phyloP scores from a whole-genome alignment of 1,139 yeast genomes.

The Scheffersomyces insectosa region DNA sequence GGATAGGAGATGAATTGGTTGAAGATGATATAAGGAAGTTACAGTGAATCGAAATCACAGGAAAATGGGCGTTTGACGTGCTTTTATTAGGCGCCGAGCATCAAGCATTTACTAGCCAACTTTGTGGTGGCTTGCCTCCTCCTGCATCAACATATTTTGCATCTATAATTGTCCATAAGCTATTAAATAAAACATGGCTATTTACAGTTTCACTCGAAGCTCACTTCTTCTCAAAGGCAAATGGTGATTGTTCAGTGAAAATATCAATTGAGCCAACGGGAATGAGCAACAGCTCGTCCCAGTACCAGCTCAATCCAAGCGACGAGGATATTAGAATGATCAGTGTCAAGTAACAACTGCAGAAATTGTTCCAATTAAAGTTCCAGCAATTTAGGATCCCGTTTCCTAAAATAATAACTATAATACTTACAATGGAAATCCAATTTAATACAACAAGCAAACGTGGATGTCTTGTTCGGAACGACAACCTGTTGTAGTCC shows the following conservation, averaged over 20 bases:
- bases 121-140: too few species aligned
- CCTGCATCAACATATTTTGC: too few species aligned
- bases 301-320: constrained; percentile 4
- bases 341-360: constrained; percentile 14
- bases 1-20: too few species aligned
- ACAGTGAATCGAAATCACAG: too few species aligned
- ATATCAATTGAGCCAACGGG: constrained; percentile 9
- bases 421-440: constrained; percentile 12
- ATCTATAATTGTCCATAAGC: too few species aligned
- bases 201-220: neutral
- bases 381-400: constrained; percentile 13
- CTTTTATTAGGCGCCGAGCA: too few species aligned
- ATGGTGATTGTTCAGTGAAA: constrained; percentile 4
- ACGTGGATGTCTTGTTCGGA: constrained; percentile 1
- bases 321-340: constrained; percentile 3
- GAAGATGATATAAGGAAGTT: too few species aligned
- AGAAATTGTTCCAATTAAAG: constrained; percentile 12
- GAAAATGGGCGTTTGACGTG: too few species aligned
- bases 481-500: neutral
- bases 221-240: constrained; percentile 8
- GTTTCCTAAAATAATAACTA: constrained; percentile 12
- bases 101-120: too few species aligned
- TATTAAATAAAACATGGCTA: too few species aligned
- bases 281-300: constrained; percentile 9
- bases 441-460: constrained; percentile 2